Base-by-base conservation (phyloP, 305 asterid genomes). In the Solanum chacoense region DNA sequence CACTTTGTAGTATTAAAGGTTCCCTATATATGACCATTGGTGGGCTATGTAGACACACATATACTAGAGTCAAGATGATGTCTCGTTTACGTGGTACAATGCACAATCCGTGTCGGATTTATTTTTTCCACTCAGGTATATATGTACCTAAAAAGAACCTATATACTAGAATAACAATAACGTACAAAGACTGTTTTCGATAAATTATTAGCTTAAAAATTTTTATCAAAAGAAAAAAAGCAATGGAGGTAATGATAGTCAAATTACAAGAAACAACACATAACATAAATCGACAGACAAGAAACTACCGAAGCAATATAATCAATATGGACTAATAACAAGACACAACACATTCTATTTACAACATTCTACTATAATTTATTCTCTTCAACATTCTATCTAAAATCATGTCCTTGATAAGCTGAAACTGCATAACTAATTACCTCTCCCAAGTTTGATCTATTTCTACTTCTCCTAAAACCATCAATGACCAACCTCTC, bases 21-120 rank as follows among this genome's bases (percentile, higher is more conserved):
- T 79, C 85, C 85, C 34, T 16, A 32, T 8, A 18, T 8, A 74
- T 32, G 40, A 26, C 24, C 37, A 26, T 40, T 28, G 85, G 37
- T 91, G 92, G 86, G 85, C 87, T 84, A 91, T 42, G 28, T 45
- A 9, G 91, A 71, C 76, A 72, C 93, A 90, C 83, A 88, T 45
- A 45, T 2, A 71, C 42, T 32, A 74, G 37, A 72, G 80, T 74
- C 42, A 75, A 74, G 90, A 88, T 91, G 67, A 87, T 90, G 83
- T 90, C 87, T 79, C 89, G 74, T 89, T 65, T 89, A 89, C 91
- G 87, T 91, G 83, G 72, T 18, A 28, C 86, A 35, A 81, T 81
- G 38, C 26, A 29, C 28, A 16, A 12, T 45, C 11, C 2, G 31
- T 9, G 86, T 45, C 86, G 91, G 91, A 89, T 90, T 89, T 87